Evolutionary conservation across 805 yeast genomes (phyloP), one percentile per base, ranked within the genome.

Genomic region (Ogataea philodendri): DNA sequence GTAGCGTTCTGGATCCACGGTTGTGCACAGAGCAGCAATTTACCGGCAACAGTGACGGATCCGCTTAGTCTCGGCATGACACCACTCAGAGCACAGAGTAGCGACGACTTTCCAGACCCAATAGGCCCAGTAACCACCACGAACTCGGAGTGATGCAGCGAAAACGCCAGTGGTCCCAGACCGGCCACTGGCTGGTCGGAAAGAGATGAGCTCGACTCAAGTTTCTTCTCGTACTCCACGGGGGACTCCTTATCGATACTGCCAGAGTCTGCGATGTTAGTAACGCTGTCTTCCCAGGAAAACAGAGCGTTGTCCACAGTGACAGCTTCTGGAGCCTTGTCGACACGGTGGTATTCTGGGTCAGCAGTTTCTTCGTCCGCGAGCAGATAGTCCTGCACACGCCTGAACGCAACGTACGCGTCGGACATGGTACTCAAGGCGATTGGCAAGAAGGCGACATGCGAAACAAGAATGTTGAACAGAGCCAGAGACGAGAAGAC

Each of bases 1-100:
- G 94, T 81, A 3, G 85, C 76, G 54, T 84, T 86, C 54, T 83
- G 90, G 30, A 85, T 76, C 95, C 95, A 86, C n/a, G 90, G 90
- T 8, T 35, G 38, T 2, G 60, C 45, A 71, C 71, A 48, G 47
- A 75, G 52, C 16, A 76, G 50, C 11, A 69, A 45, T 1, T 69
- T 60, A 1, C 90, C 93, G 39, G 68, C 70, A 5, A 79, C 60
- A 28, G 64, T 55, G 5, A 81, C 62, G 0, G 55, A 37, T 19
- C 95, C 95, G 0, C 48, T 26, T 0, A 59, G 56, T 45, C 75
- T 68, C 9, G 67, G 64, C 85, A 85, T 84, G 13, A 70, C 62
- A 1, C 94, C 93, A 7, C 81, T 69, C 35, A 86, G 63, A 0
- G 93, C 87, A 41, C 71, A 67, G 25, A 86, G 62, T 17, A 86